These are phyloP conservation scores for Apiospora koreana DNA, from an alignment of 2,329 filamentous ascomycete species.

Conservation along the genomic window DNA sequence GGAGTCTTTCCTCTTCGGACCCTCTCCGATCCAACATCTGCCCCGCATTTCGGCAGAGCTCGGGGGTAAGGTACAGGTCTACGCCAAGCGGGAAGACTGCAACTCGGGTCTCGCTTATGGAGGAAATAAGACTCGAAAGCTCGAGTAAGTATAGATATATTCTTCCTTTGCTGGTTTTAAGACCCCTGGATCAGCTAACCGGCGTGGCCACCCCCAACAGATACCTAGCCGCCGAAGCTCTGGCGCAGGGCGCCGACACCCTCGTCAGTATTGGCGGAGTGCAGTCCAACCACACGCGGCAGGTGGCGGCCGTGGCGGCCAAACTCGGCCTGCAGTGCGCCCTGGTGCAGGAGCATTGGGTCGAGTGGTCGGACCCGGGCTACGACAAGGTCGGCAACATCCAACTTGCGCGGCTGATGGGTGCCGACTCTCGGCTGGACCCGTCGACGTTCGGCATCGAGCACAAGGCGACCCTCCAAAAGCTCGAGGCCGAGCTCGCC, in stretches of 20 bases:
- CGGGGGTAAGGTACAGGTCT: constrained; percentile 61
- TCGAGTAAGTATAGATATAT: constrained; percentile 53
- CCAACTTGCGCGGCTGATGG: constrained; percentile 68
- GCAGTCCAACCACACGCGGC: constrained; percentile 70
- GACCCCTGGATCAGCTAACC: background rate
- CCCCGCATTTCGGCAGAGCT: constrained; percentile 65
- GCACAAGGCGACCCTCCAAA: constrained; percentile 62
- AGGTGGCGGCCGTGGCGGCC: constrained; percentile 64
- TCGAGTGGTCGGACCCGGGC: constrained; percentile 58
- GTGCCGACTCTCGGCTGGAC: constrained; percentile 63
- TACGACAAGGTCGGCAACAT: constrained; percentile 72
- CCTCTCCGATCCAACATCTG: constrained; percentile 68
- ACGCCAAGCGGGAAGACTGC: constrained; percentile 72
- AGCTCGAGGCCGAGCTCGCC: constrained; percentile 54
- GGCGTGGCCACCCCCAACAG: constrained; percentile 28
- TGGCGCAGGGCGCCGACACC: constrained; percentile 57
- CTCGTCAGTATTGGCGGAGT: constrained; percentile 68
- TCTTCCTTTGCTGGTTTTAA: too few relatives aligned
- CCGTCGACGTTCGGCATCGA: constrained; percentile 65
- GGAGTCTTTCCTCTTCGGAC: constrained; percentile 63
- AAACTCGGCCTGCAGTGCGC: constrained; percentile 56
- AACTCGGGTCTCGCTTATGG: constrained; percentile 68
- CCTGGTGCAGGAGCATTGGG: constrained; percentile 69
- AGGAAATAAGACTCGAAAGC: constrained; percentile 70
- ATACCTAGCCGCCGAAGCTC: constrained; percentile 66